Percentiles rank a stretch among this genome's conserved stretches.
Evolutionary conservation across 768 basidiomycete species (phyloP).

Genomic region (Boletus rubescentipes): DNA sequence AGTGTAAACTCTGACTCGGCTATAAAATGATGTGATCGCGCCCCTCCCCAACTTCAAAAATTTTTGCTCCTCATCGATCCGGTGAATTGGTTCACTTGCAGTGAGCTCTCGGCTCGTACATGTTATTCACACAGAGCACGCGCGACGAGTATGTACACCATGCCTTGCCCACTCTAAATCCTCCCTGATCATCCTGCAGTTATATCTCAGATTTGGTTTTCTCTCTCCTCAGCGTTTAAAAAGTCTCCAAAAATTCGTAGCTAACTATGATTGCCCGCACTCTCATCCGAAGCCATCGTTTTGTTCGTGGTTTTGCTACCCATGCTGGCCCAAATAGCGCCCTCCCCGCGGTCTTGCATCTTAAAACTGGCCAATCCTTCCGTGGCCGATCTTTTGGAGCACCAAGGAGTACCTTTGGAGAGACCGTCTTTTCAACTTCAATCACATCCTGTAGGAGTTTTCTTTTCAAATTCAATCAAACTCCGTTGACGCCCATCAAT

Average conservation of each 20-base stretch:
- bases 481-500: slow-evolving; percentile 13
- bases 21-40: slow-evolving; percentile 11
- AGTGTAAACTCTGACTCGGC: slow-evolving; percentile 11
- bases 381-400: slow-evolving; percentile 87
- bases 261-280: slow-evolving; percentile 57
- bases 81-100: neutral
- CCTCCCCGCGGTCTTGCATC: slow-evolving; percentile 81
- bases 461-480: slow-evolving; percentile 1
- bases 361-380: slow-evolving; percentile 95
- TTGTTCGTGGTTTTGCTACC: slow-evolving; percentile 66
- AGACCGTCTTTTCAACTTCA: slow-evolving; percentile 98
- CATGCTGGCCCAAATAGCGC: slow-evolving; percentile 49
- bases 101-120: slow-evolving; percentile 44
- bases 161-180: neutral
- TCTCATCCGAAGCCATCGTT: slow-evolving; percentile 46
- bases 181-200: slow-evolving; percentile 42
- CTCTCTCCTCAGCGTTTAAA: slow-evolving; percentile 52
- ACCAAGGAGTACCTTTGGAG: slow-evolving; percentile 83
- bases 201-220: slow-evolving; percentile 92
- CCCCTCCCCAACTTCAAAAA: neutral
- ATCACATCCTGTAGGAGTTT: slow-evolving; percentile 87
- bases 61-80: neutral
- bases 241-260: slow-evolving; percentile 27
- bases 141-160: slow-evolving; percentile 73
- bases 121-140: slow-evolving; percentile 85